These are phyloP conservation scores for Geranomyces michiganensis DNA, from an alignment of 192 early-diverging fungal genomes.

Conservation along the genomic window DNA sequence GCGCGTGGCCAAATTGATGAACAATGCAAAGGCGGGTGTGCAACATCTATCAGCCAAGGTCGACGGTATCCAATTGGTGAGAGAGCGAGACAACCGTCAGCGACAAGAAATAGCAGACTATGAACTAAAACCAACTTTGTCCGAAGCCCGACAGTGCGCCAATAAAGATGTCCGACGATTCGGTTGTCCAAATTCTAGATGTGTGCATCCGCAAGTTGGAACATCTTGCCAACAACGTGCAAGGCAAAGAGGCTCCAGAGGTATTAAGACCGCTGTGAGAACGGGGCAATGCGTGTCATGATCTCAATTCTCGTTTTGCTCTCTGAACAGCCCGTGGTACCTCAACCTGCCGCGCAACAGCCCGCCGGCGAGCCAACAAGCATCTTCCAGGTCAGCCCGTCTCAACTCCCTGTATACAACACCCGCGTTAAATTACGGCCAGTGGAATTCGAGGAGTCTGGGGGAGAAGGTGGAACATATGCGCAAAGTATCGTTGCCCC, in stretches of 20 bases:
- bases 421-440: conserved; percentile 63
- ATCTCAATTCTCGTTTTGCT: background rate
- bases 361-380: conserved; percentile 49
- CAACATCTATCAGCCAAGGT: conserved; percentile 63
- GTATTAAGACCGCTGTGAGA: conserved; percentile 23
- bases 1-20: conserved; percentile 50
- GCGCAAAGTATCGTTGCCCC: too few relatives aligned
- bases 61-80: conserved; percentile 53
- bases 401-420: conserved; percentile 54
- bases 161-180: conserved; percentile 41
- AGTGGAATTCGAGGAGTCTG: conserved; percentile 60
- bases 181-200: conserved; percentile 48
- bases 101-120: background rate
- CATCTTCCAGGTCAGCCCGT: conserved; percentile 58
- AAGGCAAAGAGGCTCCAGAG: conserved; percentile 63
- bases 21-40: conserved; percentile 55
- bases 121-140: background rate
- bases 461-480: conserved; percentile 44
- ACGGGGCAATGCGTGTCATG: background rate
- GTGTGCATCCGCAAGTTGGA: conserved; percentile 54
- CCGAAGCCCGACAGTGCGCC: conserved; percentile 24
- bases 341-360: conserved; percentile 39
- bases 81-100: background rate
- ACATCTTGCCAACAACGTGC: conserved; percentile 39
- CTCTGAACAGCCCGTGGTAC: conserved; percentile 9